Evolutionary conservation across 2,329 filamentous ascomycete species (phyloP).

Genomic region (Paraphaeosphaeria sporulosa): DNA sequence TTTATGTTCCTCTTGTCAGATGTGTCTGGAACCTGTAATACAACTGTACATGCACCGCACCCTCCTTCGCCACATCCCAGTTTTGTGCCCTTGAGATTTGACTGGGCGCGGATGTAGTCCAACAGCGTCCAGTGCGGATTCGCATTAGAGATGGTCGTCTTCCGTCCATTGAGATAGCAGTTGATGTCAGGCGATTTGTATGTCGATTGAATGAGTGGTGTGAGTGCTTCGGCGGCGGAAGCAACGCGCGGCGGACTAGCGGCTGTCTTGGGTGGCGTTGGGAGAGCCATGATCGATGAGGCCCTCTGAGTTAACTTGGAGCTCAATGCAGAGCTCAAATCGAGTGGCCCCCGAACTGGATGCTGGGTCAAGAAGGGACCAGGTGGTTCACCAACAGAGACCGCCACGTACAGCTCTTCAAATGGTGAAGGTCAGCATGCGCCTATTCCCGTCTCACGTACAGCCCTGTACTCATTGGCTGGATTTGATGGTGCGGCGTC

Average conservation of each 20-base stretch:
- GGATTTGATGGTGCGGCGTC: background rate
- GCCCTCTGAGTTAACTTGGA: background rate
- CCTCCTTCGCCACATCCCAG: conserved; percentile 95
- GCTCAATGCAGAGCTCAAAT: background rate
- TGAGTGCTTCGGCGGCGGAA: conserved; percentile 55
- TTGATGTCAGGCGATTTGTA: conserved; percentile 76
- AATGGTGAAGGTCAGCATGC: conserved; percentile 3
- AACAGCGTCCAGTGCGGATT: conserved; percentile 91
- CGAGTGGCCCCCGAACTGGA: background rate
- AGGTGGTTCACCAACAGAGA: background rate
- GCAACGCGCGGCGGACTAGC: conserved; percentile 32
- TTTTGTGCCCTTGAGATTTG: conserved; percentile 94
- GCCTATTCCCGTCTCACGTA: background rate
- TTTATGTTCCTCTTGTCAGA: conserved; percentile 83
- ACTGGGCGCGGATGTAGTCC: conserved; percentile 81
- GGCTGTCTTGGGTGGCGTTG: conserved; percentile 40
- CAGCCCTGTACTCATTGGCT: background rate
- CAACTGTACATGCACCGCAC: conserved; percentile 93
- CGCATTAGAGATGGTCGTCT: conserved; percentile 80
- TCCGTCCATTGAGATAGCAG: conserved; percentile 93
- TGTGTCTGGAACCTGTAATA: conserved; percentile 59
- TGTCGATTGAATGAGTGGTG: conserved; percentile 75
- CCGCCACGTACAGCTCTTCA: background rate
- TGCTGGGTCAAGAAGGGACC: background rate
- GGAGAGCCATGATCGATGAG: conserved; percentile 35